Evolutionary conservation across 352 stramenopile genomes (phyloP).

Genomic region (Aphanomyces invadans): DNA sequence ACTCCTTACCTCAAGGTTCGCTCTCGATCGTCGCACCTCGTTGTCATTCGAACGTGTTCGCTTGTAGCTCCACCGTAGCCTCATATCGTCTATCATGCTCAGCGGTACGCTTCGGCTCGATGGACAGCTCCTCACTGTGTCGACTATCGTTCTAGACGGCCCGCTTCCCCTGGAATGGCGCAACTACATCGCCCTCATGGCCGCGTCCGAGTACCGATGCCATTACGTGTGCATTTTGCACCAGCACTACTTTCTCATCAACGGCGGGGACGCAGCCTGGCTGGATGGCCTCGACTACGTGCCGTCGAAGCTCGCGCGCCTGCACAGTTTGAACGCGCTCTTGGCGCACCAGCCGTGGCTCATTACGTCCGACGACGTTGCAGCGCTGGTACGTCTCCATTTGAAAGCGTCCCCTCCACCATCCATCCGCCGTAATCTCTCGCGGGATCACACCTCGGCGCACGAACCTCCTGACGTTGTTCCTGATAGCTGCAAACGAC

Average conservation of each 20-base stretch:
- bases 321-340: conserved; percentile 77
- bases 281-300: conserved; percentile 78
- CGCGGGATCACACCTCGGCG: no score
- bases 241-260: conserved; percentile 80
- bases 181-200: conserved; percentile 81
- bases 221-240: conserved; percentile 73
- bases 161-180: conserved; percentile 70
- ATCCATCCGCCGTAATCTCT: no score
- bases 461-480: no score
- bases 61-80: conserved; percentile 47
- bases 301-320: conserved; percentile 67
- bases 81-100: conserved; percentile 59
- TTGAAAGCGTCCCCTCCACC: no score
- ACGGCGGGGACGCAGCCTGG: conserved; percentile 69
- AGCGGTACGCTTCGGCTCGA: neutral
- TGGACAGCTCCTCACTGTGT: neutral
- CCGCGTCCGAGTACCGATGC: conserved; percentile 61
- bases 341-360: conserved; percentile 81
- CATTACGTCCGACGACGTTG: conserved; percentile 63
- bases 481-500: conserved; percentile 30
- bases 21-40: neutral
- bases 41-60: neutral
- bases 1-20: conserved; percentile 50
- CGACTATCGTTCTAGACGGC: conserved; percentile 61
- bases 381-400: conserved; percentile 48